Evolutionary conservation across 176 grass and related monocot species (phyloP).

Genomic region (Calamus simplicifolius): DNA sequence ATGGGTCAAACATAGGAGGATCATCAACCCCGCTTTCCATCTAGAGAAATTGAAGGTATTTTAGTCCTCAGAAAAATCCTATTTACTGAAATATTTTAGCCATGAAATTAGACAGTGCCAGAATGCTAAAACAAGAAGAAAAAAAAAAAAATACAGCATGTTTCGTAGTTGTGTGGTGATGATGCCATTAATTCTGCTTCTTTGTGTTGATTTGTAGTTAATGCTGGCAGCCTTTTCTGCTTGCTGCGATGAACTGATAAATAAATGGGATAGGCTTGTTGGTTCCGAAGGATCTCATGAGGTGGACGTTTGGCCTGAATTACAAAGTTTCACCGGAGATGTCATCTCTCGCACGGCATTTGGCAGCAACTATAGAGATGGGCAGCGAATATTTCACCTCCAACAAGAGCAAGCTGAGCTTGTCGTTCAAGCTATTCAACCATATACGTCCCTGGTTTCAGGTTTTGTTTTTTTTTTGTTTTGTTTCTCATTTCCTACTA

Average conservation of each 20-base stretch:
- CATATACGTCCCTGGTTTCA: slow-evolving; percentile 33
- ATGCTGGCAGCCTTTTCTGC: slow-evolving; percentile 43
- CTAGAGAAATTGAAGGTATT: no score
- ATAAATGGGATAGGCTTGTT: slow-evolving; percentile 32
- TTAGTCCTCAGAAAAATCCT: no score
- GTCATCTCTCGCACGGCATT: slow-evolving; percentile 58
- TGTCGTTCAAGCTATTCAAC: slow-evolving; percentile 21
- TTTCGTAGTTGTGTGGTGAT: no score
- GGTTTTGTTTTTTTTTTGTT: slow-evolving; percentile 1
- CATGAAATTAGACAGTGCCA: no score
- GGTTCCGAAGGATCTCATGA: slow-evolving; percentile 17
- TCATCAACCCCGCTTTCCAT: no score
- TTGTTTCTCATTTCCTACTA: slow-evolving; percentile 3
- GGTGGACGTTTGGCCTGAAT: slow-evolving; percentile 41
- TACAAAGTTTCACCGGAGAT: slow-evolving; percentile 43
- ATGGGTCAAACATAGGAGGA: no score
- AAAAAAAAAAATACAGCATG: no score
- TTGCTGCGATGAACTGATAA: slow-evolving; percentile 31
- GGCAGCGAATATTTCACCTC: slow-evolving; percentile 35
- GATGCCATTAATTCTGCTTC: not conserved
- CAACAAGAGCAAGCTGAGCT: slow-evolving; percentile 35
- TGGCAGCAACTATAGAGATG: slow-evolving; percentile 32
- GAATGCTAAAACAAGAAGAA: no score
- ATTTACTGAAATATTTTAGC: no score
- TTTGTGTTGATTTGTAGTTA: slow-evolving; percentile 13